These are phyloP conservation scores for Chlamydomonas asymmetrica DNA, from an alignment of 139 green algal genomes.

Conservation along the genomic window DNA sequence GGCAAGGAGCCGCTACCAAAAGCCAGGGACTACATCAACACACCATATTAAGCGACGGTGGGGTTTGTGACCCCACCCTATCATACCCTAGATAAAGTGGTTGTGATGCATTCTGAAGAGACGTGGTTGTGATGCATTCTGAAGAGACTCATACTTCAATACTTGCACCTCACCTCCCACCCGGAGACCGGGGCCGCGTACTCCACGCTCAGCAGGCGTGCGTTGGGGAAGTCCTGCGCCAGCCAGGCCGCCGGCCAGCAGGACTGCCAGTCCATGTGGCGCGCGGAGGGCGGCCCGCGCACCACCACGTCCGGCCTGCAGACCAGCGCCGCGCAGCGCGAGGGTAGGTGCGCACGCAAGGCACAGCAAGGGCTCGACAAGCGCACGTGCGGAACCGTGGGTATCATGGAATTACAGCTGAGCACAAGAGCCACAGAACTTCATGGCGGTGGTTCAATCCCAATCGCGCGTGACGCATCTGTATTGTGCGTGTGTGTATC, in stretches of 20 bases:
- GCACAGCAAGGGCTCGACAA: no score
- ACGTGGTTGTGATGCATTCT: background rate
- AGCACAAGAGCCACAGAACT: no score
- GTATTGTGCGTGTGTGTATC: no score
- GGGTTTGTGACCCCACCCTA: background rate
- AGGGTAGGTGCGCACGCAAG: no score
- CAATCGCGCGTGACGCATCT: no score
- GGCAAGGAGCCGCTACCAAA: no score
- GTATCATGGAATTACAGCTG: no score
- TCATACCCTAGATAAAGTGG: background rate
- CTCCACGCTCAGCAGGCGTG: slow-evolving; percentile 74
- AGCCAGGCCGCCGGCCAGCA: slow-evolving; percentile 81
- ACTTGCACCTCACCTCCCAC: slow-evolving; percentile 53
- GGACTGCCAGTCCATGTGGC: slow-evolving; percentile 34
- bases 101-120: background rate
- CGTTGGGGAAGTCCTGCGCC: slow-evolving; percentile 53
- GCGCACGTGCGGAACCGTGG: no score
- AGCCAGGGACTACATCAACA: background rate
- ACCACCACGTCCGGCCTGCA: slow-evolving; percentile 14
- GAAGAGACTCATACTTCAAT: background rate
- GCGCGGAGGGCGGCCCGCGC: slow-evolving; percentile 3
- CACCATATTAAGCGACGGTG: no score
- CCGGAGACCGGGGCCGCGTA: slow-evolving; percentile 61
- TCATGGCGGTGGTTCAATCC: no score
- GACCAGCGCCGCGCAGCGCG: no score